Conservation (phyloP, 176 grass and related monocot species). For the Hsuehochloa calcarea region DNA sequence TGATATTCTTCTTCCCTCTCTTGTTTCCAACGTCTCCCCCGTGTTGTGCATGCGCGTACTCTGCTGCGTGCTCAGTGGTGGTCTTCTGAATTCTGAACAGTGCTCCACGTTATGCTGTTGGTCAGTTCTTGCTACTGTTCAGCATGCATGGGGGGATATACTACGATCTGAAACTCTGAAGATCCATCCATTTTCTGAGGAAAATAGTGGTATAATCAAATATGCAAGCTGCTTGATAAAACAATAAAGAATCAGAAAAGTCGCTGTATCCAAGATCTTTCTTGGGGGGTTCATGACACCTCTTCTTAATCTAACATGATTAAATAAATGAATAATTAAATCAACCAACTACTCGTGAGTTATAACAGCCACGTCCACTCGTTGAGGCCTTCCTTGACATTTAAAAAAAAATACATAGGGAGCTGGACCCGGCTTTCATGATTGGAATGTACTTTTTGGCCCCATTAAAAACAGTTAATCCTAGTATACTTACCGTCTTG, state of each 20-base stretch:
- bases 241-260: not conserved
- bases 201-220: not conserved
- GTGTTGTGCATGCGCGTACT: not conserved
- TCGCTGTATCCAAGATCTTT: not conserved
- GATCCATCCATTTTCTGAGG: not conserved
- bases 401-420: not conserved
- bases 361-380: conserved; percentile 5
- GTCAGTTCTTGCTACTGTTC: not conserved
- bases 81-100: not conserved
- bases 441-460: not conserved
- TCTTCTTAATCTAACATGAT: not conserved
- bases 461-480: not conserved
- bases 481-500: not conserved
- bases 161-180: not conserved
- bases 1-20: no score
- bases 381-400: no score
- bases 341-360: not conserved
- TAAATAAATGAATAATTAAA: not conserved
- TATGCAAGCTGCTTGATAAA: not conserved
- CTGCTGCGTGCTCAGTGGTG: no score
- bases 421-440: not conserved
- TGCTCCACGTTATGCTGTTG: not conserved
- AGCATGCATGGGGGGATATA: not conserved
- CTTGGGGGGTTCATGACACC: not conserved
- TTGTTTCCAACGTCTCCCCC: not conserved